Conservation (phyloP, 108 stramenopile species). For the Pseudonitzschia pungens region DNA sequence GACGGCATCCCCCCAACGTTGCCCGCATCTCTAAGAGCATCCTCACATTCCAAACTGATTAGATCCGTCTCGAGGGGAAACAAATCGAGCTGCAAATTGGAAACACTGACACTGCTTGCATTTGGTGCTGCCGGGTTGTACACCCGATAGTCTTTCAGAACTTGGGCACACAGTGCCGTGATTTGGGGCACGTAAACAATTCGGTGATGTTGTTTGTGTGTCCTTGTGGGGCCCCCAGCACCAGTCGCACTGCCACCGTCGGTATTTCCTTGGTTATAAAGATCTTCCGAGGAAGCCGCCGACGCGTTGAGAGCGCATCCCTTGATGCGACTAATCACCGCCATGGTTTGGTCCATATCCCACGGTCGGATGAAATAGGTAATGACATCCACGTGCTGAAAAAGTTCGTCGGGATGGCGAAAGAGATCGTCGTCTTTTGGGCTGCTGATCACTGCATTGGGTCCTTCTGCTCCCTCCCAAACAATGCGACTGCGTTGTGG, state of each 20-base stretch:
- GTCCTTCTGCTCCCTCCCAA: not conserved
- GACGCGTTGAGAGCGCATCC: conserved; percentile 5
- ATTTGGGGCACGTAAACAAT: conserved; percentile 56
- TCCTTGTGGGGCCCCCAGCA: not conserved
- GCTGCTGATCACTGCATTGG: not conserved
- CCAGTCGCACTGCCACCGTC: not conserved
- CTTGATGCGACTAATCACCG: conserved; percentile 5
- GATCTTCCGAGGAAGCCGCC: not conserved
- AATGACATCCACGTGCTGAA: conserved; percentile 48
- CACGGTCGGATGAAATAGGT: conserved; percentile 48
- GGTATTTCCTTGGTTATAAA: not conserved
- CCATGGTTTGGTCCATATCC: conserved; percentile 31
- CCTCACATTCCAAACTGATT: conserved; percentile 43
- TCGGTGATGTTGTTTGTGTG: conserved; percentile 39
- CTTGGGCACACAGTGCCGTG: conserved; percentile 35
- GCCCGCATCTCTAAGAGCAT: conserved; percentile 45
- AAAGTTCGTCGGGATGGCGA: conserved; percentile 1
- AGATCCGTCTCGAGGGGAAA: conserved; percentile 60
- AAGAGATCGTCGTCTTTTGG: not conserved
- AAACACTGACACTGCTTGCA: conserved; percentile 37
- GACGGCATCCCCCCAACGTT: conserved; percentile 48
- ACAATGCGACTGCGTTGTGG: not conserved
- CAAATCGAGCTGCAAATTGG: conserved; percentile 47
- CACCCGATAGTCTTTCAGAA: conserved; percentile 21
- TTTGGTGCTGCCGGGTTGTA: not conserved